Base-by-base conservation (phyloP, 1,284 basidiomycete species). In the Puccinia polysora region DNA sequence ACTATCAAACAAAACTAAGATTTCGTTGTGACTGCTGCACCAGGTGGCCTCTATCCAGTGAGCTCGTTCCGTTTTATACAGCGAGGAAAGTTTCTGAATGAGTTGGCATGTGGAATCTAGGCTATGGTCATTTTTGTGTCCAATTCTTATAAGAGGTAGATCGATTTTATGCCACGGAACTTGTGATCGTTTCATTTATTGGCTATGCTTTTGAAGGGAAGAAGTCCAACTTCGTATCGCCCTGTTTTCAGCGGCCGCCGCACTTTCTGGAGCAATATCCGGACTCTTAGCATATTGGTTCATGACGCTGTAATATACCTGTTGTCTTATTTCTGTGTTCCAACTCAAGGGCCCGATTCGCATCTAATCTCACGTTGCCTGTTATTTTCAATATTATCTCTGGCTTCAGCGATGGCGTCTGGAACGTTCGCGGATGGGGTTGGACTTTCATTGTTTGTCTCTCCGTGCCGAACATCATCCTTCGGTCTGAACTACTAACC, bases 391-490 rank as follows among this genome's bases (percentile, higher is more conserved):
- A n/a, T n/a, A n/a, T n/a, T n/a, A n/a, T n/a, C n/a, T n/a, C n/a
- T n/a, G n/a, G n/a, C n/a, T n/a, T n/a, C 20, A 63, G 60, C 15
- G 55, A 69, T 28, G 67, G 67, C 7, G 34, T 60, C 8, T 47
- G 56, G 18, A 23, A 38, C 23, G 59, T 69, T 15, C 67, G 55
- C 7, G 67, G 67, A 32, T 69, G 67, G 67, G 56, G 67, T 25
- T 69, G 67, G 67, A 69, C 59, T 59, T 69, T 69, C 30, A 69
- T 69, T 25, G 67, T 69, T 58, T 50, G 56, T 67, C 32, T 15
- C 25, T 45, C 32, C 43, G 38, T 25, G 14, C 45, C 23, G 2
- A 47, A 47, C 43, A 12, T 47, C n/a, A 47, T 4, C n/a, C n/a
- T 32, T 18, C 28, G 4, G 5, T 2, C 18, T n/a, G 23, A 10